phyloP scores from a whole-genome alignment of 108 stramenopile species.

The Bacterosira constricta region DNA sequence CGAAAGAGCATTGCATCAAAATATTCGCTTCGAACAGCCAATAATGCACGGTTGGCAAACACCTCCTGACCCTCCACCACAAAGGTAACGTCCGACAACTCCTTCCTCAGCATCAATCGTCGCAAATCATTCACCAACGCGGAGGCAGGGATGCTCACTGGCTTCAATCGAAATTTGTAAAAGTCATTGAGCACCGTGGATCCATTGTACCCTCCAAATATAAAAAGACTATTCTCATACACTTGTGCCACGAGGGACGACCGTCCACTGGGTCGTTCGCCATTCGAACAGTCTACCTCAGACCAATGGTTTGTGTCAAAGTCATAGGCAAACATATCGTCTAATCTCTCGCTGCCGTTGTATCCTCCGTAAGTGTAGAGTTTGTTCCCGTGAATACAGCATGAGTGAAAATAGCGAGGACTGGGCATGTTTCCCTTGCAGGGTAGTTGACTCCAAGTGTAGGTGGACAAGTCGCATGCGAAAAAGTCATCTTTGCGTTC shows the following conservation, averaged over 20 bases:
- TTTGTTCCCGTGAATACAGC: constrained; percentile 87
- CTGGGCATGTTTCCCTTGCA: constrained; percentile 81
- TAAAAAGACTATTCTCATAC: constrained; percentile 83
- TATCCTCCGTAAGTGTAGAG: constrained; percentile 93
- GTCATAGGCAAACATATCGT: constrained; percentile 88
- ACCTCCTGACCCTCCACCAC: constrained; percentile 89
- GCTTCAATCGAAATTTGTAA: constrained; percentile 89
- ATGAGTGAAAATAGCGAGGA: constrained; percentile 94
- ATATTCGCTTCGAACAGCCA: constrained; percentile 91
- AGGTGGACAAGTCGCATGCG: constrained; percentile 83
- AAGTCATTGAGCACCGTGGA: constrained; percentile 92
- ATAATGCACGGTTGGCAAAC: constrained; percentile 88
- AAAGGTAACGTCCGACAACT: constrained; percentile 91
- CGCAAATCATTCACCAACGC: constrained; percentile 79
- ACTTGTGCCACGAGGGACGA: constrained; percentile 93
- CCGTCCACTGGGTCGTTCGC: constrained; percentile 82
- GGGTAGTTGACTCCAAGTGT: constrained; percentile 90
- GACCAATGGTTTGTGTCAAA: constrained; percentile 83
- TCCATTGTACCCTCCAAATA: constrained; percentile 92
- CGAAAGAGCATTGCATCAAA: constrained; percentile 93
- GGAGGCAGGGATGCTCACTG: constrained; percentile 79
- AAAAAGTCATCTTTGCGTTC: constrained; percentile 93
- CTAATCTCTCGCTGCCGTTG: constrained; percentile 84
- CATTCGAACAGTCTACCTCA: constrained; percentile 62
- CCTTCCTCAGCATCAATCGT: constrained; percentile 70